A percentile compares a stretch with the other conserved stretches of the same genome.
Evolutionary conservation across 1,284 basidiomycete species (phyloP).

Genomic region (Abortiporus biennis): DNA sequence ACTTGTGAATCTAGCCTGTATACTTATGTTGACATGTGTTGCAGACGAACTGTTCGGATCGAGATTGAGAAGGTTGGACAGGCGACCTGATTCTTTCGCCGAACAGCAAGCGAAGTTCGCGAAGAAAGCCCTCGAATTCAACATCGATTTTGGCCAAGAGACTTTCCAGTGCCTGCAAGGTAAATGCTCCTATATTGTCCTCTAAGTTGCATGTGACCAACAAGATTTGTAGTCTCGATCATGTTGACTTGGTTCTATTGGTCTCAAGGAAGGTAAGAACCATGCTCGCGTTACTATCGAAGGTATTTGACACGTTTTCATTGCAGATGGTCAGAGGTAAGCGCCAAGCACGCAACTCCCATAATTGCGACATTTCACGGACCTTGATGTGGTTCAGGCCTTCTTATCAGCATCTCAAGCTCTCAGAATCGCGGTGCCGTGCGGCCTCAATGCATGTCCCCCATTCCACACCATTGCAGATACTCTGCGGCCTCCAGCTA

Average conservation of each 20-base stretch:
- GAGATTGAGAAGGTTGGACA: slow-evolving; percentile 36
- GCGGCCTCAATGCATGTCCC: slow-evolving; percentile 64
- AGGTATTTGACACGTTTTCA: too few species aligned
- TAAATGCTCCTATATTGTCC: slow-evolving; percentile 19
- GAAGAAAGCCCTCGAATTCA: slow-evolving; percentile 41
- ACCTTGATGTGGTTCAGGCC: slow-evolving; percentile 32
- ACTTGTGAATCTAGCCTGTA: not conserved
- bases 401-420: slow-evolving; percentile 52
- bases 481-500: slow-evolving; percentile 44
- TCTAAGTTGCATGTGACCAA: not conserved
- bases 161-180: slow-evolving; percentile 62
- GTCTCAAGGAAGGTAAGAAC: slow-evolving; percentile 55
- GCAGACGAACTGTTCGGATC: slow-evolving; percentile 51
- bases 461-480: slow-evolving; percentile 60
- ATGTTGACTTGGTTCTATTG: slow-evolving; percentile 69
- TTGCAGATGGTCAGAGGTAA: slow-evolving; percentile 66
- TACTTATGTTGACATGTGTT: slow-evolving; percentile 3
- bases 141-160: slow-evolving; percentile 45
- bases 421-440: slow-evolving; percentile 53
- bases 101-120: slow-evolving; percentile 60
- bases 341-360: slow-evolving; percentile 10
- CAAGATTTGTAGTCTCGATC: slow-evolving; percentile 39
- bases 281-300: not conserved
- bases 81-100: slow-evolving; percentile 53
- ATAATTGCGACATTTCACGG: not conserved